Percentiles rank a stretch among this genome's conserved stretches.
These are phyloP conservation scores for Leptodermis oblonga DNA, from an alignment of 257 asterid species.

Conservation along the genomic window DNA sequence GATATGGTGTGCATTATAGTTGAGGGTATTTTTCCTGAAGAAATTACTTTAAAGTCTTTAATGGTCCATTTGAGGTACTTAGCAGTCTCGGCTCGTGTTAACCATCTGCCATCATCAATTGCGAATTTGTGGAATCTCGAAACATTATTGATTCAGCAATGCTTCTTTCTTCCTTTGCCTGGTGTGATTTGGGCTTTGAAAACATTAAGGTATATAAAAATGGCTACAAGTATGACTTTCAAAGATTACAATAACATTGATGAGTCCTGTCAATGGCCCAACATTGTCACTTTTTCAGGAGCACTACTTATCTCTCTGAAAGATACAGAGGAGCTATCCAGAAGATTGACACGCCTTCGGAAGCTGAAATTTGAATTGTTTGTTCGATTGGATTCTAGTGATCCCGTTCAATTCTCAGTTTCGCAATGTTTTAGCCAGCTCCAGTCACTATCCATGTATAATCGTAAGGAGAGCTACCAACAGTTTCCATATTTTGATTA, in stretches of 20 bases:
- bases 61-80: conserved; percentile 9
- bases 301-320: background rate
- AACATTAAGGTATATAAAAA: conserved; percentile 6
- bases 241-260: background rate
- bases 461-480: too few relatives aligned
- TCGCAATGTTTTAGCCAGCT: background rate
- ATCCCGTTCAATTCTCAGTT: background rate
- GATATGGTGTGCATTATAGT: conserved; percentile 2
- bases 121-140: background rate
- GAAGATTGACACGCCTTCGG: background rate
- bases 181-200: background rate
- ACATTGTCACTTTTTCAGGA: conserved; percentile 3
- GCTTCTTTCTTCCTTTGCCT: conserved; percentile 6
- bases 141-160: background rate
- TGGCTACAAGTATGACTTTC: background rate
- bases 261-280: background rate
- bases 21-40: background rate
- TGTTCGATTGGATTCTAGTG: background rate
- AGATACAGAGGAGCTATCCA: background rate
- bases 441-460: too few relatives aligned
- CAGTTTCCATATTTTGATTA: too few relatives aligned
- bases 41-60: background rate
- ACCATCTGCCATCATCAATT: background rate
- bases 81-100: background rate
- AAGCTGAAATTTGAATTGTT: background rate